These are phyloP conservation scores for Leptodermis oblonga DNA, from an alignment of 257 asterid species.

Conservation along the genomic window DNA sequence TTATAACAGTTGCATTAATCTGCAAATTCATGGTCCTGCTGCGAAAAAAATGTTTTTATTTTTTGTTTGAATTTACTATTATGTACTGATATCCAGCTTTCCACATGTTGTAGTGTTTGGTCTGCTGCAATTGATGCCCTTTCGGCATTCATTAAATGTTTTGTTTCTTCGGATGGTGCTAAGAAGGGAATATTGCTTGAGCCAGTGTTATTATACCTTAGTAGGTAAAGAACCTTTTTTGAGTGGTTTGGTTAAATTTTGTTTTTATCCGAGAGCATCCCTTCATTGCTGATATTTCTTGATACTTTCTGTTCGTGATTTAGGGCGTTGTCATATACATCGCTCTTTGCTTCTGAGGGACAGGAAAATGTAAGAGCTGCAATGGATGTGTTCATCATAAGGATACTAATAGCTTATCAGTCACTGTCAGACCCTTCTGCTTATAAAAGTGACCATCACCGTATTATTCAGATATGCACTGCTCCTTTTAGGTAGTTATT, in stretches of 20 bases:
- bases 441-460: conserved; percentile 80
- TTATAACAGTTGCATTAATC: neutral
- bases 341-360: conserved; percentile 64
- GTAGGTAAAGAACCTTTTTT: conserved; percentile 41
- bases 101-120: conserved; percentile 67
- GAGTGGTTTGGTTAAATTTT: conserved; percentile 6
- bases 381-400: conserved; percentile 53
- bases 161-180: conserved; percentile 65
- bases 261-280: conserved; percentile 10
- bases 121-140: conserved; percentile 95
- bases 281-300: conserved; percentile 21
- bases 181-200: conserved; percentile 78
- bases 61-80: neutral
- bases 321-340: conserved; percentile 77
- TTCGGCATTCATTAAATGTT: conserved; percentile 70
- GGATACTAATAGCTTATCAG: conserved; percentile 75
- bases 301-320: conserved; percentile 23
- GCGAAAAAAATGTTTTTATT: neutral
- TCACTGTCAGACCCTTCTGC: conserved; percentile 80
- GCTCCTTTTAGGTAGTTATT: conserved; percentile 80
- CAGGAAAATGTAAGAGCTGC: conserved; percentile 56
- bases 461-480: conserved; percentile 75
- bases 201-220: conserved; percentile 87
- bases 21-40: neutral
- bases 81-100: conserved; percentile 11